Evolutionary conservation across 2,329 filamentous ascomycete species (phyloP).

Genomic region (Gyromitra esculenta): DNA sequence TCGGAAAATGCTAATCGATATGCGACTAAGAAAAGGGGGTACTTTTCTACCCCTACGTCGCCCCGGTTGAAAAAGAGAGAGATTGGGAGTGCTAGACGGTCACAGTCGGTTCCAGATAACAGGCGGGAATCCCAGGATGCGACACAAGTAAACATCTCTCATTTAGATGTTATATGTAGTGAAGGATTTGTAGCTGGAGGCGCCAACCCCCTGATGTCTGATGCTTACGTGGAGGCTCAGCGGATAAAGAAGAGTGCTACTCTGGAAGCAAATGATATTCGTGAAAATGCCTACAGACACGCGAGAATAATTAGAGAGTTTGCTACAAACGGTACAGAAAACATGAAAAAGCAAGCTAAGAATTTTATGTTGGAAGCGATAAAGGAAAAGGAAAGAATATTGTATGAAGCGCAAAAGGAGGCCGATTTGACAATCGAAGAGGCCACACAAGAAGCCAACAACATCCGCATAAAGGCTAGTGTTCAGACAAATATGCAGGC

Average conservation of each 20-base stretch:
- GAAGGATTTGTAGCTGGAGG: neutral
- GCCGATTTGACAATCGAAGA: neutral
- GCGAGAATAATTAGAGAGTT: slow-evolving; percentile 19
- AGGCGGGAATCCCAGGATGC: no score
- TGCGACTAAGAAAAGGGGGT: neutral
- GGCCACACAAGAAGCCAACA: neutral
- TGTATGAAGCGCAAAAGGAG: slow-evolving; percentile 1
- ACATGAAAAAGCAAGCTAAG: neutral
- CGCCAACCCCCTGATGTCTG: neutral
- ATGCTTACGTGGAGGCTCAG: neutral
- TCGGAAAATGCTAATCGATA: neutral
- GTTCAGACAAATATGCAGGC: neutral
- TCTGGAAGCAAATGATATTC: slow-evolving; percentile 6
- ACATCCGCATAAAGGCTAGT: neutral
- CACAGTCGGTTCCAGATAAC: neutral
- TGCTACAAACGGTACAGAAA: neutral
- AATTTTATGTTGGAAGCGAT: neutral
- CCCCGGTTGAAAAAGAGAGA: neutral
- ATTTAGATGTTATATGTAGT: no score
- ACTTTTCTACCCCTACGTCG: neutral
- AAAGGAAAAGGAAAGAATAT: neutral
- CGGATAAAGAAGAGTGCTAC: neutral
- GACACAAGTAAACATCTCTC: no score
- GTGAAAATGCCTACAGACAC: slow-evolving; percentile 1
- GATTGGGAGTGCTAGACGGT: neutral